Percentiles rank a stretch among this genome's conserved stretches.
Conservation (phyloP, 495 filamentous ascomycete genomes). For the Cercophora newfieldiana region DNA sequence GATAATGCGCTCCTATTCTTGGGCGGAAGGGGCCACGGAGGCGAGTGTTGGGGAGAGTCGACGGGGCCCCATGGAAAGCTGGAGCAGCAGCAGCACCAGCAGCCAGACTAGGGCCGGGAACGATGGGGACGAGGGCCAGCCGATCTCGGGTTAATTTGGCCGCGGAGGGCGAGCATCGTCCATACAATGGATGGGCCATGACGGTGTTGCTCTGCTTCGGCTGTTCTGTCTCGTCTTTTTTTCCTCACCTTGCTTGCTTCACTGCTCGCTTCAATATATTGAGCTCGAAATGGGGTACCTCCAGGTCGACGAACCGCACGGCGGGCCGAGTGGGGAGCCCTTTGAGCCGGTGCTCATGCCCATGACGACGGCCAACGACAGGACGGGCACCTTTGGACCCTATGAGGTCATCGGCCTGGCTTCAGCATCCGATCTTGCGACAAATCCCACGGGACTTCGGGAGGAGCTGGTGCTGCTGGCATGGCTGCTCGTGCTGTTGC, state of each 20-base stretch:
- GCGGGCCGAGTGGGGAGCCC: not conserved
- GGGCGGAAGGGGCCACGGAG: no score
- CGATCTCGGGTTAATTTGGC: not conserved
- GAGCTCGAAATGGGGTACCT: not conserved
- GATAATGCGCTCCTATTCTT: not conserved
- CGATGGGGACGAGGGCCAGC: not conserved
- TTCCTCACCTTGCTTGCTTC: no score
- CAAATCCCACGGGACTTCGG: slow-evolving; percentile 23
- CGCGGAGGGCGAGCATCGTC: not conserved
- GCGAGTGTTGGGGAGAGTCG: not conserved
- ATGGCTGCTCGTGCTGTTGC: slow-evolving; percentile 47
- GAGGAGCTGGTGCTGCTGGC: slow-evolving; percentile 45
- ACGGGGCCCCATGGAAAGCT: not conserved
- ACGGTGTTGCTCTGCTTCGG: not conserved
- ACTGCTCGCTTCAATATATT: not conserved
- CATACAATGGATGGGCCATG: not conserved
- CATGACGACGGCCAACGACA: not conserved
- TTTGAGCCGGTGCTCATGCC: not conserved
- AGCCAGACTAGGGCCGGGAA: not conserved
- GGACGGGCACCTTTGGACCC: not conserved
- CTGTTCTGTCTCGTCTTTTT: not conserved
- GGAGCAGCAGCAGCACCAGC: not conserved
- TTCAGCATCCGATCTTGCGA: not conserved
- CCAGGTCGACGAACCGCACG: not conserved
- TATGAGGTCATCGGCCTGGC: not conserved